These are phyloP conservation scores for Triangularia verruculosa DNA, from an alignment of 2,329 filamentous ascomycete genomes.

Conservation along the genomic window DNA sequence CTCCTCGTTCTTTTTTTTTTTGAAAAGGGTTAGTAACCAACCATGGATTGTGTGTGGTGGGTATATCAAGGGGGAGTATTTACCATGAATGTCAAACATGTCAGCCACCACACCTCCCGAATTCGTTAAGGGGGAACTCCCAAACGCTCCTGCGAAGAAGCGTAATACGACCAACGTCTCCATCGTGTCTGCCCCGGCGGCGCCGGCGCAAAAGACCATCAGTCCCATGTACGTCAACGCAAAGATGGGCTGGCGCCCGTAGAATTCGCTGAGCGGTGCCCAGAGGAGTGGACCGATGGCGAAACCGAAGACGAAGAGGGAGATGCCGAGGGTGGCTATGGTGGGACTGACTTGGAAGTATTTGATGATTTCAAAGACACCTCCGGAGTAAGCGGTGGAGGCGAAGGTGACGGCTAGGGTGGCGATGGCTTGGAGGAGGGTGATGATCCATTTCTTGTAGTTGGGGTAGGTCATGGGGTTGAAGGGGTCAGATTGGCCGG, in stretches of 20 bases:
- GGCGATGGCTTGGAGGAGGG: conserved; percentile 60
- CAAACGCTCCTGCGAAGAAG: conserved; percentile 63
- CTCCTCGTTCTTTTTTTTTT: conserved; percentile 44
- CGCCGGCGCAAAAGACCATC: conserved; percentile 59
- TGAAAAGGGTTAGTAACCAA: conserved; percentile 32
- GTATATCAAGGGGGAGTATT: not conserved
- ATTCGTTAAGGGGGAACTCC: conserved; percentile 60
- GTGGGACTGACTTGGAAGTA: conserved; percentile 52
- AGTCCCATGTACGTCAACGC: conserved; percentile 54
- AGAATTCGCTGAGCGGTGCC: conserved; percentile 59
- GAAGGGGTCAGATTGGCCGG: conserved; percentile 54
- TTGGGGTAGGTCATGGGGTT: conserved; percentile 62
- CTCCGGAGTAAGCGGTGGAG: conserved; percentile 65
- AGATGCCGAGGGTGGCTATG: conserved; percentile 59
- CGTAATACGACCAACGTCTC: conserved; percentile 57
- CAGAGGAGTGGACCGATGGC: conserved; percentile 54
- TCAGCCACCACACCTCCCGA: conserved; percentile 61
- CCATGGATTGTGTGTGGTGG: too few relatives aligned
- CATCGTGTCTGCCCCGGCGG: conserved; percentile 56
- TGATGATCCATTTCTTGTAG: conserved; percentile 63
- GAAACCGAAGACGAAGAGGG: conserved; percentile 58
- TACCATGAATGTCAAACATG: conserved; percentile 44
- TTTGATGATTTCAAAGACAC: conserved; percentile 49
- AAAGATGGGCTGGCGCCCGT: conserved; percentile 59
- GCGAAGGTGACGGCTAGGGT: conserved; percentile 69